phyloP scores from a whole-genome alignment of 495 filamentous ascomycete species.

The Elasticomyces elasticus region DNA sequence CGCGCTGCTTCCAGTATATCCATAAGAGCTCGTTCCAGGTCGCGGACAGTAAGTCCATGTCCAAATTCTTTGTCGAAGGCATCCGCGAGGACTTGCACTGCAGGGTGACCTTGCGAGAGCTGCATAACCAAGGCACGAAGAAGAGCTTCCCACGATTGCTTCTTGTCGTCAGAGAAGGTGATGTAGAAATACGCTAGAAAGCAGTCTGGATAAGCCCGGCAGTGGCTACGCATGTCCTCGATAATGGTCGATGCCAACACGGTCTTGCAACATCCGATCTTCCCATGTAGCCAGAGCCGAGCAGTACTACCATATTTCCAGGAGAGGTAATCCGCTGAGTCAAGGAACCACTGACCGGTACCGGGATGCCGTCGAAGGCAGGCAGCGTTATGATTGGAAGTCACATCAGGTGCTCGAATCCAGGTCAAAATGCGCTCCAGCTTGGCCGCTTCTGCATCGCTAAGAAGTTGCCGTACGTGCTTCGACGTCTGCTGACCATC shows the following conservation, averaged over 20 bases:
- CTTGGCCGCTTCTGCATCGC: neutral
- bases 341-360: neutral
- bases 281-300: neutral
- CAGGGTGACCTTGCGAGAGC: neutral
- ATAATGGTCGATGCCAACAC: neutral
- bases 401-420: neutral
- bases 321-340: neutral
- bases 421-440: neutral
- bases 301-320: neutral
- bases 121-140: neutral
- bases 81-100: neutral
- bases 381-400: neutral
- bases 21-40: neutral
- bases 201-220: neutral
- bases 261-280: constrained; percentile 1
- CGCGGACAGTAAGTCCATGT: neutral
- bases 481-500: neutral
- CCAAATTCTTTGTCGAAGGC: neutral
- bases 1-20: neutral
- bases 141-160: neutral
- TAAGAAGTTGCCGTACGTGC: neutral
- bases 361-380: neutral
- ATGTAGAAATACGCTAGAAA: neutral
- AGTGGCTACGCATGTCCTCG: neutral
- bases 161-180: neutral